Conservation (phyloP, 805 yeast genomes). For the Myxozyma nipponensis region DNA sequence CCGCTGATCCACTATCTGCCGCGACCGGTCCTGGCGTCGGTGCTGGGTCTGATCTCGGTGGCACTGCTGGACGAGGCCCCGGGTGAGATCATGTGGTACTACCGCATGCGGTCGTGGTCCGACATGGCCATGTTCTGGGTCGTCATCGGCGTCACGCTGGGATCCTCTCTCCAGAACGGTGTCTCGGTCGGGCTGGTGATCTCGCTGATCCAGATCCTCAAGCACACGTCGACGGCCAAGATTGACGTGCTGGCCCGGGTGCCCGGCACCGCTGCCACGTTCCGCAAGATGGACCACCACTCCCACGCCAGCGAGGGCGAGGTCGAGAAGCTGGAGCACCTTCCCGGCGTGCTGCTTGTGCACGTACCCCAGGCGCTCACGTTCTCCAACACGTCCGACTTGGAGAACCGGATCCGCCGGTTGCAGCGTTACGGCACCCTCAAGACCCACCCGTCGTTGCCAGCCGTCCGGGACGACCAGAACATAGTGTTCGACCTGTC, state of each 20-base stretch:
- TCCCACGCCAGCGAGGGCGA: slow-evolving; percentile 35
- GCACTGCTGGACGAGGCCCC: slow-evolving; percentile 83
- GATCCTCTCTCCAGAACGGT: slow-evolving; percentile 83
- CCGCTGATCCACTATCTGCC: slow-evolving; percentile 71
- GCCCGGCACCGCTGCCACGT: slow-evolving; percentile 50
- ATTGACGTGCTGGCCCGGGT: slow-evolving; percentile 76
- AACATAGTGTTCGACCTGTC: slow-evolving; percentile 70
- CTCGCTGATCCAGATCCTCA: slow-evolving; percentile 73
- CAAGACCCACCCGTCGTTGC: slow-evolving; percentile 70
- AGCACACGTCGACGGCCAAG: slow-evolving; percentile 74
- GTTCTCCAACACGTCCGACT: slow-evolving; percentile 78
- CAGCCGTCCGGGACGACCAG: slow-evolving; percentile 46
- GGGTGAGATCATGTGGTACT: slow-evolving; percentile 66
- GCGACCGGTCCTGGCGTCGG: slow-evolving; percentile 69
- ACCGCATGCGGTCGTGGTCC: slow-evolving; percentile 66
- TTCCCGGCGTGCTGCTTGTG: slow-evolving; percentile 72
- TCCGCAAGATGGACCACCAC: slow-evolving; percentile 60
- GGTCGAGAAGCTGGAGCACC: slow-evolving; percentile 44
- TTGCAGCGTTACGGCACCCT: slow-evolving; percentile 75
- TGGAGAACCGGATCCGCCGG: slow-evolving; percentile 61
- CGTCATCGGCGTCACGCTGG: slow-evolving; percentile 61
- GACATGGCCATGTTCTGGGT: slow-evolving; percentile 66
- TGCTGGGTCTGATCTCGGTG: slow-evolving; percentile 74
- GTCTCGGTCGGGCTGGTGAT: slow-evolving; percentile 82
- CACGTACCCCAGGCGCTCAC: slow-evolving; percentile 85